A percentile compares a stretch with the other conserved stretches of the same genome.
Evolutionary conservation across 495 filamentous ascomycete genomes (phyloP).

Genomic region (Geopyxis carbonaria): DNA sequence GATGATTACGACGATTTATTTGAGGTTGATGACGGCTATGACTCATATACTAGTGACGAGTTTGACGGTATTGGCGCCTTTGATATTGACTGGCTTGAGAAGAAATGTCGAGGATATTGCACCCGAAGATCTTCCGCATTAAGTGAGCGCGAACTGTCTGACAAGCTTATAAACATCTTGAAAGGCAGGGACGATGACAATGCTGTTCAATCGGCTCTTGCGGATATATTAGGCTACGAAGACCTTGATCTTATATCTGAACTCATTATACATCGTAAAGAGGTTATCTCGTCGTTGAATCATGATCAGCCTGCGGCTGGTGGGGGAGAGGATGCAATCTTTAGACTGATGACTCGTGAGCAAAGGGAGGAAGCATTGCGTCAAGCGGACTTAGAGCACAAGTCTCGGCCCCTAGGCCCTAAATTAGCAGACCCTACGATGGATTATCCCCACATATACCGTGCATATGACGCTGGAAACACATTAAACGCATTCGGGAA

Average conservation of each 20-base stretch:
- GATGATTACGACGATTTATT: slow-evolving; percentile 18
- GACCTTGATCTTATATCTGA: slow-evolving; percentile 82
- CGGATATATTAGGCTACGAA: slow-evolving; percentile 79
- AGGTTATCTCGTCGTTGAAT: slow-evolving; percentile 34
- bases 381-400: slow-evolving; percentile 64
- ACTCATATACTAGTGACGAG: slow-evolving; percentile 31
- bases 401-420: slow-evolving; percentile 50
- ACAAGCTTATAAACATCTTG: slow-evolving; percentile 39
- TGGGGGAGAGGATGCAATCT: slow-evolving; percentile 34
- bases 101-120: slow-evolving; percentile 26
- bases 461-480: slow-evolving; percentile 62
- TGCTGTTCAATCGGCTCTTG: slow-evolving; percentile 73
- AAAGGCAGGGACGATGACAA: slow-evolving; percentile 49
- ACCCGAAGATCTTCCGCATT: slow-evolving; percentile 6
- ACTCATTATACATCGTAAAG: slow-evolving; percentile 51
- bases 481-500: slow-evolving; percentile 55
- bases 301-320: slow-evolving; percentile 3
- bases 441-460: slow-evolving; percentile 87
- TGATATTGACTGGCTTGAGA: slow-evolving; percentile 57
- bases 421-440: slow-evolving; percentile 29
- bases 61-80: slow-evolving; percentile 45
- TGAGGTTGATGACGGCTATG: slow-evolving; percentile 9
- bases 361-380: slow-evolving; percentile 63
- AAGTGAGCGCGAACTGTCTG: slow-evolving; percentile 9
- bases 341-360: slow-evolving; percentile 50